Conservation (phyloP, 2,329 filamentous ascomycete genomes). For the Paecilomyces variotii region DNA sequence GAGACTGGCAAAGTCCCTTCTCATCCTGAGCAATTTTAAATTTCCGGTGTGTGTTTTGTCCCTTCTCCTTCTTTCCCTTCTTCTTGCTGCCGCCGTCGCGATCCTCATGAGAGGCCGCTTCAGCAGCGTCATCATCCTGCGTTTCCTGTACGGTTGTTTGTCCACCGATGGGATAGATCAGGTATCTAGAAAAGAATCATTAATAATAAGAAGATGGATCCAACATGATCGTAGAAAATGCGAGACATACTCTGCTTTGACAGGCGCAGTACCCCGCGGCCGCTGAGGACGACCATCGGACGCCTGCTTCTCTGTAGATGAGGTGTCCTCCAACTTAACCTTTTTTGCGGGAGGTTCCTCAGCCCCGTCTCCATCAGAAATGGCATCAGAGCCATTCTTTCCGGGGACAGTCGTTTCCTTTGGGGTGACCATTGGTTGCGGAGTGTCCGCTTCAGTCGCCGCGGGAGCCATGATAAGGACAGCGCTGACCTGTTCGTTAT, state of each 20-base stretch:
- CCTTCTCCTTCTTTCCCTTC: conserved; percentile 50
- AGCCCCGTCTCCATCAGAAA: conserved; percentile 18
- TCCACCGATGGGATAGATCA: conserved; percentile 16
- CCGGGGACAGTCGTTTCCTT: conserved; percentile 11
- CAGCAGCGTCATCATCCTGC: conserved; percentile 51
- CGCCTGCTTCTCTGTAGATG: conserved; percentile 14
- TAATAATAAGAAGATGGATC: not conserved
- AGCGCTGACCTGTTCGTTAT: not conserved
- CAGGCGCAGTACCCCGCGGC: conserved; percentile 55
- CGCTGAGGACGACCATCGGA: conserved; percentile 23
- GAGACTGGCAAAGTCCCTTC: conserved; percentile 67
- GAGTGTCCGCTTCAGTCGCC: not conserved
- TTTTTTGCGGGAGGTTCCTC: conserved; percentile 50
- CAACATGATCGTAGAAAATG: not conserved
- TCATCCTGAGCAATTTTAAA: conserved; percentile 76
- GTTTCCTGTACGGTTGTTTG: conserved; percentile 17
- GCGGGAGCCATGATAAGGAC: not conserved
- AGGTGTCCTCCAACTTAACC: conserved; percentile 44
- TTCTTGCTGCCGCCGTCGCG: conserved; percentile 29
- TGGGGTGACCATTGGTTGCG: not conserved
- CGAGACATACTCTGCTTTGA: conserved; percentile 61
- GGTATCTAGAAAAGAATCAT: conserved; percentile 18
- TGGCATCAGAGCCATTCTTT: conserved; percentile 14
- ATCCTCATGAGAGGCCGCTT: conserved; percentile 44
- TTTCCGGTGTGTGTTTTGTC: conserved; percentile 75